Percentiles rank a stretch among this genome's conserved stretches.
phyloP scores from a whole-genome alignment of 2,329 filamentous ascomycete genomes.

The Aspergillus persii region DNA sequence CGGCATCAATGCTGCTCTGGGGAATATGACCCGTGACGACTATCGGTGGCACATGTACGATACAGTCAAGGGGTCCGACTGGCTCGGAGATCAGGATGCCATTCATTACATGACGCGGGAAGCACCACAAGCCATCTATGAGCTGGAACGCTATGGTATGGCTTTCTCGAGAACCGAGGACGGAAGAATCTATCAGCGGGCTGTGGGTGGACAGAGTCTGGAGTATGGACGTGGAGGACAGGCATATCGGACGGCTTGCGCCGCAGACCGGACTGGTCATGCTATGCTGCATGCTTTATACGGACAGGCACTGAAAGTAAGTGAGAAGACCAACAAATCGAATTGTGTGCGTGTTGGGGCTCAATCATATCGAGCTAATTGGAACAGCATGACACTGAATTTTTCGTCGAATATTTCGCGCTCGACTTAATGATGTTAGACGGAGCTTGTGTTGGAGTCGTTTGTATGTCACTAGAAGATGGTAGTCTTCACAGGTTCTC shows the following conservation, averaged over 20 bases:
- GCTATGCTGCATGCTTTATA: constrained; percentile 4
- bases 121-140: constrained; percentile 5
- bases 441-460: neutral
- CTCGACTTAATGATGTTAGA: constrained; percentile 2
- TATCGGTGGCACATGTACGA: constrained; percentile 9
- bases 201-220: neutral
- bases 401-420: constrained; percentile 2
- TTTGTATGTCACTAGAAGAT: constrained; percentile 1
- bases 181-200: constrained; percentile 2
- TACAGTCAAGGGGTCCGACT: constrained; percentile 8
- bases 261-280: constrained; percentile 2
- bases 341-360: neutral
- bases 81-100: constrained; percentile 6
- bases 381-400: constrained; percentile 1
- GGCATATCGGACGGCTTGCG: constrained; percentile 4
- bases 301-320: constrained; percentile 3
- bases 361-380: neutral
- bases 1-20: constrained; percentile 6
- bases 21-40: constrained; percentile 6
- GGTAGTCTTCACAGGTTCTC: constrained; percentile 1
- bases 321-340: neutral
- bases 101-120: constrained; percentile 8
- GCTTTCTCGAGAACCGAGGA: constrained; percentile 1
- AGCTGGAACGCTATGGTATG: constrained; percentile 1
- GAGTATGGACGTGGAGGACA: constrained; percentile 3